Evolutionary conservation across 73 alveolate species (phyloP), one percentile per base, ranked within the genome.

Genomic region (Loxodes magnus): DNA sequence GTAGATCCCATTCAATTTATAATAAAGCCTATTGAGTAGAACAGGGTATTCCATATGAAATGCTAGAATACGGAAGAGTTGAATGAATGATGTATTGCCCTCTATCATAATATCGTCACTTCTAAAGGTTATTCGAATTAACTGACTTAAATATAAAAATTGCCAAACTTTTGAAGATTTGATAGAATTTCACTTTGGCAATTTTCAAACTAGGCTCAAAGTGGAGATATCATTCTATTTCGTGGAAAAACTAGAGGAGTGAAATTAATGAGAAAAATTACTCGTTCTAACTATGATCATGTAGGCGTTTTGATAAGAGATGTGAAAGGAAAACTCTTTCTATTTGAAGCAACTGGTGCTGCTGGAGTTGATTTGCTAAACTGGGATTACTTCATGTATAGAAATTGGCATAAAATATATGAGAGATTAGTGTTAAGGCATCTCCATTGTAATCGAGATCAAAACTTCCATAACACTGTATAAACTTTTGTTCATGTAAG

Each of bases 271-370:
- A 52, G 95, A 36, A 39, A 67, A 17, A 28, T 83, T 19, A 77
- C 91, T 5, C 51, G 88, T 4, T 35, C 82, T 19, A 64, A 77
- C 24, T 83, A 78, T 54, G 96, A 84, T 64, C 96, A 84, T 56
- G 90, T 82, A 5, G 96, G 90, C 5, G 19, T 84, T 35, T 46
- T 84, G 7, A 30, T 84, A 20, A 42, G 71, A 43, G 73, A 41
- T 48, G 25, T 72, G 7, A 57, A 72, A 20, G 88, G 82, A 3
- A 43, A 66, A 35, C 30, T 79, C 20, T 67, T 41, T n/a, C 4
- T 79, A 17, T 62, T 84, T 42, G 96, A 84, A 48, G 73, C 88
- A 26, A 50, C 85, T 10, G 77, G 88, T 22, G 56, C 36, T 46
- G 24, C 51, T 43, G 82, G 82, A 21, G 89, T 75, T 2, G 82